These are phyloP conservation scores for Xylariaceae sp. DNA, from an alignment of 2,329 filamentous ascomycete species.

Conservation along the genomic window DNA sequence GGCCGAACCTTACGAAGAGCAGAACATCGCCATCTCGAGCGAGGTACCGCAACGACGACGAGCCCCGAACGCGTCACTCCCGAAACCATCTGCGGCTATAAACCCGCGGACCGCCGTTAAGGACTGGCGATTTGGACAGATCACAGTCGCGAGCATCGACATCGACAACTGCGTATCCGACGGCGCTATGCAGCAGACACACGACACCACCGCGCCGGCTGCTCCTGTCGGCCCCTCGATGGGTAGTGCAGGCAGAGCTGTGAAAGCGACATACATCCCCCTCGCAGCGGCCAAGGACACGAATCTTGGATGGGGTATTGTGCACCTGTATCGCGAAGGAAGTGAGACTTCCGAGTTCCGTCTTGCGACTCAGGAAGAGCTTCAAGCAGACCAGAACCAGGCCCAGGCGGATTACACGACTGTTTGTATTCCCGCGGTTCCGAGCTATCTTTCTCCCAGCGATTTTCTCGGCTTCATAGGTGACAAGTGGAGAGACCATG, in stretches of 20 bases:
- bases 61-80: conserved; percentile 39
- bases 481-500: conserved; percentile 75
- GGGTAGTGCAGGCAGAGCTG: conserved; percentile 62
- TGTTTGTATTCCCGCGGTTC: conserved; percentile 88
- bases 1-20: conserved; percentile 29
- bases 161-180: conserved; percentile 42
- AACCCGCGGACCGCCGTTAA: conserved; percentile 45
- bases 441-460: conserved; percentile 84
- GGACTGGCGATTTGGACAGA: conserved; percentile 79
- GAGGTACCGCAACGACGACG: conserved; percentile 38
- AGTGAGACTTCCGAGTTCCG: conserved; percentile 62
- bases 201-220: conserved; percentile 41
- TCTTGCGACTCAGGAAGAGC: conserved; percentile 27
- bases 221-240: conserved; percentile 51
- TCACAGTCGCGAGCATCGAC: conserved; percentile 77
- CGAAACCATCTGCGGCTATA: conserved; percentile 40
- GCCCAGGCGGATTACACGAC: conserved; percentile 65
- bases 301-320: conserved; percentile 83
- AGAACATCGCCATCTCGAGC: conserved; percentile 36
- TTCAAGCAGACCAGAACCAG: conserved; percentile 27
- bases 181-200: conserved; percentile 31
- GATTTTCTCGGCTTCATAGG: conserved; percentile 91
- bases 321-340: conserved; percentile 86
- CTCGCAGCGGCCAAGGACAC: conserved; percentile 62
- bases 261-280: conserved; percentile 74